These are phyloP conservation scores for Boletus rubescentipes DNA, from an alignment of 768 basidiomycete genomes.

Conservation along the genomic window DNA sequence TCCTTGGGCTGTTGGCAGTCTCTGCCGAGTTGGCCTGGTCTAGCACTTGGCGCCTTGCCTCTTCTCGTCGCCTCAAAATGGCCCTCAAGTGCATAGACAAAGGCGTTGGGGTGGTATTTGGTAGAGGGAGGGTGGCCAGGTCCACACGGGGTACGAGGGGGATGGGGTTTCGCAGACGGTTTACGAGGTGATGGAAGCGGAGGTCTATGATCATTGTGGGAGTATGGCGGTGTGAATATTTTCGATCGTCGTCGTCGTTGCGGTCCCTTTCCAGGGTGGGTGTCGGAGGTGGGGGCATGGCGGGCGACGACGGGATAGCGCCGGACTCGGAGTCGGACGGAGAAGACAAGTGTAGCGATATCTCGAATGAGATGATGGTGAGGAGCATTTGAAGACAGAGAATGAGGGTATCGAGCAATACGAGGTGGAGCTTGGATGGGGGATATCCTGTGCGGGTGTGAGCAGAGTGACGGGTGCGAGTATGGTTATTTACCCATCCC, in stretches of 20 bases:
- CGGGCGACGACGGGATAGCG: conserved; percentile 28
- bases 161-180: conserved; percentile 56
- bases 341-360: conserved; percentile 40
- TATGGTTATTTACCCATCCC: conserved; percentile 58
- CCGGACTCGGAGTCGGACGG: conserved; percentile 43
- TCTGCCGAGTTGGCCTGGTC: conserved; percentile 23
- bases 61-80: conserved; percentile 50
- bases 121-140: conserved; percentile 49
- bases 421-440: conserved; percentile 66
- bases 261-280: conserved; percentile 27
- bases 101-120: conserved; percentile 57
- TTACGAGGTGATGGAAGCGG: conserved; percentile 50
- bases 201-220: conserved; percentile 63
- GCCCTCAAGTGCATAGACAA: conserved; percentile 49
- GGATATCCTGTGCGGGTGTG: conserved; percentile 41
- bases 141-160: conserved; percentile 33
- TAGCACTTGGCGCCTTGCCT: conserved; percentile 36
- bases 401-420: conserved; percentile 67
- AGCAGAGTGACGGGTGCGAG: conserved; percentile 3
- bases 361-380: conserved; percentile 67
- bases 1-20: conserved; percentile 30
- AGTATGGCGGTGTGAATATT: conserved; percentile 24
- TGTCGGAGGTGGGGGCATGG: conserved; percentile 18
- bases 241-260: conserved; percentile 16
- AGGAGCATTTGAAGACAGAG: conserved; percentile 65